Conservation (phyloP, 1,139 yeast genomes). For the Zygoascus sp. region DNA sequence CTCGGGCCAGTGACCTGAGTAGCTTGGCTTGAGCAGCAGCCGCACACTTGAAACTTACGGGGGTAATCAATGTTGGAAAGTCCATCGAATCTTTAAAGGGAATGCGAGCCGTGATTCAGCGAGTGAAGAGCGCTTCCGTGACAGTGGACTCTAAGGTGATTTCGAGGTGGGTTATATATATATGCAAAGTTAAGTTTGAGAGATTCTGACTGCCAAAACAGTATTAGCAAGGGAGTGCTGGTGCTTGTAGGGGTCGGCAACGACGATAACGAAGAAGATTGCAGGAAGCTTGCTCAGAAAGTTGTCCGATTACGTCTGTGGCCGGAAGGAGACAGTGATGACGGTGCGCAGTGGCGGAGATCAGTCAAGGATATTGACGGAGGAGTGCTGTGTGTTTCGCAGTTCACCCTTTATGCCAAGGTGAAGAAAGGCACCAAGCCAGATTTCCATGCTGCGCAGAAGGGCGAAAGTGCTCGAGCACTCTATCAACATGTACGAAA, state of each 20-base stretch:
- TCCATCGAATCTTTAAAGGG: background rate
- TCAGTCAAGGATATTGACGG: constrained; percentile 50
- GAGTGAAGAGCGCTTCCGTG: constrained; percentile 83
- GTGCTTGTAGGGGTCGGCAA: constrained; percentile 79
- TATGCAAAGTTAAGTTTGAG: background rate
- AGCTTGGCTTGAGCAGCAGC: too few relatives aligned
- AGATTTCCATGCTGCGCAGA: constrained; percentile 86
- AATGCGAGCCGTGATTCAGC: constrained; percentile 87
- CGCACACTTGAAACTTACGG: too few relatives aligned
- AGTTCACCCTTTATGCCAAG: constrained; percentile 80
- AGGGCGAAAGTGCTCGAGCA: constrained; percentile 62
- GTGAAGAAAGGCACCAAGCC: constrained; percentile 90
- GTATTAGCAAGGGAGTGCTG: constrained; percentile 71
- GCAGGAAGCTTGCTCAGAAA: constrained; percentile 62
- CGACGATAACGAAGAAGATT: constrained; percentile 71
- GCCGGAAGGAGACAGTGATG: constrained; percentile 48
- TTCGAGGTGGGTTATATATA: constrained; percentile 51
- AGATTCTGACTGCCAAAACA: constrained; percentile 23
- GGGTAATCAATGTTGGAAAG: too few relatives aligned
- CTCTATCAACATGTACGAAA: constrained; percentile 61
- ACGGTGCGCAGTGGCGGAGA: constrained; percentile 58
- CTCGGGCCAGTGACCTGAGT: too few relatives aligned
- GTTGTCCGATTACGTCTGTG: constrained; percentile 62
- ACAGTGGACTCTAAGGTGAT: constrained; percentile 66
- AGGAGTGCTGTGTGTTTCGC: constrained; percentile 61